phyloP scores from a whole-genome alignment of 768 basidiomycete genomes.

The Gloeopeniophorella convolvens region DNA sequence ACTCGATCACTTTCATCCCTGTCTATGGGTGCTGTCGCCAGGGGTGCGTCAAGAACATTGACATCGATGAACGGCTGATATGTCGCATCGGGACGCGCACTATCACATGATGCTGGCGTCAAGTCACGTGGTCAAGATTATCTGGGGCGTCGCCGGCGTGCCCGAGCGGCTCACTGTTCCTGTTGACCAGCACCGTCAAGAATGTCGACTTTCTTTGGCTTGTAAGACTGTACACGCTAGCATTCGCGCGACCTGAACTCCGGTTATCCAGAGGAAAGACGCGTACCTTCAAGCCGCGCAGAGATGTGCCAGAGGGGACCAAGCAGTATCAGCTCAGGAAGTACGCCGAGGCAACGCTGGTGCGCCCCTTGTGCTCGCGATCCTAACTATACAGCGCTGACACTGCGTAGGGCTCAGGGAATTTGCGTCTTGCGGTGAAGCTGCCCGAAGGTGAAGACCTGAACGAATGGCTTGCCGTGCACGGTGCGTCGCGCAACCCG shows the following conservation, averaged over 20 bases:
- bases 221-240: conserved; percentile 43
- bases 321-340: conserved; percentile 98
- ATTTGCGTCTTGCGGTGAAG: conserved; percentile 85
- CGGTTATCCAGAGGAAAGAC: conserved; percentile 68
- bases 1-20: too few species aligned
- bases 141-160: too few species aligned
- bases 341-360: conserved; percentile 94
- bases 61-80: too few species aligned
- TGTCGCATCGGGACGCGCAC: too few species aligned
- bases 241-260: neutral
- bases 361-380: conserved; percentile 29
- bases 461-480: conserved; percentile 99
- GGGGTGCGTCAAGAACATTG: too few species aligned
- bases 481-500: conserved; percentile 47
- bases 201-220: conserved; percentile 87
- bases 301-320: conserved; percentile 91
- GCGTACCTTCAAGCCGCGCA: conserved; percentile 93
- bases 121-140: too few species aligned
- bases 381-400: neutral
- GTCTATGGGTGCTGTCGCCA: too few species aligned
- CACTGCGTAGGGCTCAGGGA: conserved; percentile 77
- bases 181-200: neutral
- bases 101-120: too few species aligned
- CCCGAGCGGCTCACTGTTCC: too few species aligned
- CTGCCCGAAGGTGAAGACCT: conserved; percentile 95